Percentiles rank a stretch among this genome's conserved stretches.
Conservation (phyloP, 495 filamentous ascomycete species). For the Cercophora samala region DNA sequence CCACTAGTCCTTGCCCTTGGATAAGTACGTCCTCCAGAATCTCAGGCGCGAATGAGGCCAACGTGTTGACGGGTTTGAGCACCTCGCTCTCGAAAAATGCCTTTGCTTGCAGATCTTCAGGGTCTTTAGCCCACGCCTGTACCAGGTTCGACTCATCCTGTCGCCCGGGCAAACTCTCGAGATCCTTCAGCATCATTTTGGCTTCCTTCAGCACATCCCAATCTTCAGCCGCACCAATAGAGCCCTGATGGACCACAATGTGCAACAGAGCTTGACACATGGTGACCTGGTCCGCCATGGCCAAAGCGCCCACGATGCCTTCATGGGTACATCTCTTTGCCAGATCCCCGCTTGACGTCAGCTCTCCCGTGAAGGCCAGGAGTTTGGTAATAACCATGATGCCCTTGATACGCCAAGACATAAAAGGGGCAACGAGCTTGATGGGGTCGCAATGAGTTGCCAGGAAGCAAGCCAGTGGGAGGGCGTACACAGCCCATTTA, state of each 20-base stretch:
- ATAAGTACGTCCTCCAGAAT: constrained; percentile 37
- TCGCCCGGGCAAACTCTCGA: constrained; percentile 37
- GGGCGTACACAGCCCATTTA: constrained; percentile 30
- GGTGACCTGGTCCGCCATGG: constrained; percentile 38
- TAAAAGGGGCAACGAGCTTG: constrained; percentile 38
- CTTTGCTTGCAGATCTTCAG: constrained; percentile 28
- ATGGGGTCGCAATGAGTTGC: constrained; percentile 38
- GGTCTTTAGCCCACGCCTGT: constrained; percentile 37
- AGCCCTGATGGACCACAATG: constrained; percentile 33
- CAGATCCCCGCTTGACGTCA: constrained; percentile 22
- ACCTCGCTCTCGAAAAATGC: constrained; percentile 40
- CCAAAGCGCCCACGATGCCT: constrained; percentile 28
- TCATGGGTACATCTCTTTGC: constrained; percentile 23
- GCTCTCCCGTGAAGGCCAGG: constrained; percentile 31
- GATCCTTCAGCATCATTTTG: constrained; percentile 35
- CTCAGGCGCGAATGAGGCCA: constrained; percentile 37
- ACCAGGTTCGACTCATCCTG: constrained; percentile 36
- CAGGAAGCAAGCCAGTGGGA: constrained; percentile 40
- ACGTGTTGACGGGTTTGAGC: constrained; percentile 32
- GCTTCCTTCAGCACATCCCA: constrained; percentile 39
- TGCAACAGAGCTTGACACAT: constrained; percentile 41
- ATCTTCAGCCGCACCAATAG: constrained; percentile 31
- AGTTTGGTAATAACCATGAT: constrained; percentile 40
- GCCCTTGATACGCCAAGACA: constrained; percentile 35
- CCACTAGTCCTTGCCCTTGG: constrained; percentile 1